Conservation (phyloP, 768 basidiomycete genomes). For the Lactifluus volemus region DNA sequence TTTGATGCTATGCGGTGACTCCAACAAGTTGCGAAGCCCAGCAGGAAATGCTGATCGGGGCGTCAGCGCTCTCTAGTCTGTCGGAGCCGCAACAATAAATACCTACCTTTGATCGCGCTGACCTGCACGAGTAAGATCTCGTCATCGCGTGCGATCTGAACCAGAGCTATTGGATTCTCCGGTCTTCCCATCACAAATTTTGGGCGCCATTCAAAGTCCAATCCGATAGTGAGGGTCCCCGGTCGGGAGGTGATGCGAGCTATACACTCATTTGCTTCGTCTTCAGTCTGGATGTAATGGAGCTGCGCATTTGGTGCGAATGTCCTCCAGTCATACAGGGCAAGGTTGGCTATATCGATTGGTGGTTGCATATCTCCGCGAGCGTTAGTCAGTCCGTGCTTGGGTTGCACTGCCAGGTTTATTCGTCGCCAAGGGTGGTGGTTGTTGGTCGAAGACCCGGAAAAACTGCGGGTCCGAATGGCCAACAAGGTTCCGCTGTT, state of each 20-base stretch:
- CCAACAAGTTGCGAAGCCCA: conserved; percentile 43
- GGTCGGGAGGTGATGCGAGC: conserved; percentile 1
- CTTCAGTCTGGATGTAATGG: conserved; percentile 16
- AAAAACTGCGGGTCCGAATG: not conserved
- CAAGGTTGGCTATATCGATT: too few species aligned
- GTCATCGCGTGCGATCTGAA: conserved; percentile 56
- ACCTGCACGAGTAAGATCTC: conserved; percentile 59
- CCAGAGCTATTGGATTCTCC: conserved; percentile 63
- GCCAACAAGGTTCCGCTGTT: not conserved
- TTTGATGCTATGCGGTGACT: conserved; percentile 47
- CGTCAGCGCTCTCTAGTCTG: not conserved
- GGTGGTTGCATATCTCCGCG: not conserved
- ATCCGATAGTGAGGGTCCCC: conserved; percentile 33
- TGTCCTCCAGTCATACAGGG: conserved; percentile 7
- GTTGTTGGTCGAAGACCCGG: not conserved
- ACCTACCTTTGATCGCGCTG: conserved; percentile 42
- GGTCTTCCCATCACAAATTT: conserved; percentile 40
- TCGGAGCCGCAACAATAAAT: not conserved
- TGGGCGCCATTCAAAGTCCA: conserved; percentile 80
- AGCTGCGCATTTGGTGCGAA: not conserved
- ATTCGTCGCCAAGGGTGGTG: not conserved
- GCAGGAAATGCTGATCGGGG: conserved; percentile 16
- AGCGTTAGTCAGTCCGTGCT: too few species aligned
- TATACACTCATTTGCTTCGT: conserved; percentile 7
- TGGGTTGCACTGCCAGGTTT: not conserved